Evolutionary conservation across 164 flowering plant genomes (phyloP), one percentile per base, ranked within the genome.

Genomic region (Platanus orientalis): DNA sequence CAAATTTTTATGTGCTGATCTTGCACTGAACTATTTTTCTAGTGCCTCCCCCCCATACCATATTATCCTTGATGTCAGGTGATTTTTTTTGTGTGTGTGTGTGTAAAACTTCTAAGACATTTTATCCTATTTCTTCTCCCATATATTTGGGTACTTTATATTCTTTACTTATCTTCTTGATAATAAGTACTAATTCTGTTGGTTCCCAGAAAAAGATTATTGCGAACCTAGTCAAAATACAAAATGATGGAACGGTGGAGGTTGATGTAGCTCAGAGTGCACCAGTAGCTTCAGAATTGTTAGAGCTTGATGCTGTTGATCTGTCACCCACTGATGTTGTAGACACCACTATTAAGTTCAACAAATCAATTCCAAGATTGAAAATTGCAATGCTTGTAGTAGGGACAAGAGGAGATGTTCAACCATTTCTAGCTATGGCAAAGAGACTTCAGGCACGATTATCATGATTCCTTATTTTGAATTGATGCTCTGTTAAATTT

Each of bases 351-450:
- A 61, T 32, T 42, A 81, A 68, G 23, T 59, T 64, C 11, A 73
- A 71, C 17, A 88, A 75, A 75, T 59, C 84, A 45, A 72, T 92
- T 78, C 96, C 96, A 23, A 84, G 72, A 77, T 76, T 93, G 71
- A 83, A 80, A 64, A 87, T 93, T 75, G 90, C 83, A 34, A 75
- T 93, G 28, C 97, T 93, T 74, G 87, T 90, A 48, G 97, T 90
- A 69, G 98, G 98, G 63, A 90, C 98, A 20, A 82, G 97, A 76
- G 98, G 98, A 70, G 98, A 93, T 75, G 97, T 93, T 61, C 97
- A 93, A 50, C 90, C 96, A 40, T 90, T 93, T 73, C 69, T 93
- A 57, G 97, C 97, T 51, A 71, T 93, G 24, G 96, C 94, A 36
- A 90, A 86, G 79, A 77, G 96, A 73, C 85, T 93, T 64, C 92